Evolutionary conservation across 148 eudicot genomes (phyloP).

Genomic region (Rhododendron henanense): DNA sequence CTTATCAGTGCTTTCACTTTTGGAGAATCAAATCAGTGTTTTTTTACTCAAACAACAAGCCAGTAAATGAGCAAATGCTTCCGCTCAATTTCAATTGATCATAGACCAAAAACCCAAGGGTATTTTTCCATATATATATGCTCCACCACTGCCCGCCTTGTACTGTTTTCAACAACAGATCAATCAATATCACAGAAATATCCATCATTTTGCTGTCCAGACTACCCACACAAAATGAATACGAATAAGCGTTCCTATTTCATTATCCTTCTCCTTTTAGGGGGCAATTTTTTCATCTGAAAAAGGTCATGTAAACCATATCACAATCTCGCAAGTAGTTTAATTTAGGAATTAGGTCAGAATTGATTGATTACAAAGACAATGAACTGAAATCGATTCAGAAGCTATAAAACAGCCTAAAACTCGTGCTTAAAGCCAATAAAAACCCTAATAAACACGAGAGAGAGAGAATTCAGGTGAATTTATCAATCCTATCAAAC

Average conservation of each 20-base stretch:
- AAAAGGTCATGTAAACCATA: not conserved
- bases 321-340: not conserved
- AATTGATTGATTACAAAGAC: not conserved
- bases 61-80: not conserved
- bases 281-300: not conserved
- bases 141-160: not conserved
- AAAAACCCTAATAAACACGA: not conserved
- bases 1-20: not conserved
- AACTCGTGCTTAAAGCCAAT: not conserved
- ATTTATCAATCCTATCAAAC: not conserved
- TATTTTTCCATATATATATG: not conserved
- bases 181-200: not conserved
- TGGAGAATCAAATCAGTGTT: not conserved
- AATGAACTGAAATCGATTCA: not conserved
- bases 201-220: not conserved
- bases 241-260: not conserved
- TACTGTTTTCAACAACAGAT: not conserved
- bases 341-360: not conserved
- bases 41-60: not conserved
- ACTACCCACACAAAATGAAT: not conserved
- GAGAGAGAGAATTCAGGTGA: not conserved
- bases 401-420: not conserved
- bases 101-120: not conserved
- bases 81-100: not conserved
- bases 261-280: not conserved